Base-by-base conservation (phyloP, 1,284 basidiomycete genomes). In the Ustilago crameri region DNA sequence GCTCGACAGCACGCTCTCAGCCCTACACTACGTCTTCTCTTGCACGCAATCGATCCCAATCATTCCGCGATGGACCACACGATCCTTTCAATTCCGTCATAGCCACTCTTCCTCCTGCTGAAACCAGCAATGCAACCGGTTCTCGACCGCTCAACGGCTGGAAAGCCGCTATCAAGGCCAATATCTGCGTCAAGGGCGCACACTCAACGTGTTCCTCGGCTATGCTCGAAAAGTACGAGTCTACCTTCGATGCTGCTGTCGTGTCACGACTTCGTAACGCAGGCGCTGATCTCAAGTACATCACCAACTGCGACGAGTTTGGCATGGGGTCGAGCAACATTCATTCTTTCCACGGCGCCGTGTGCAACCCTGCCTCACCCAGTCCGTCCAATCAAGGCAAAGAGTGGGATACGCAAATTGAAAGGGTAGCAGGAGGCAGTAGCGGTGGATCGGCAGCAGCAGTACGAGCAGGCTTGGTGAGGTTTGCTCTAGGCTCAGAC, bases 291-390 rank as follows among this genome's bases (percentile, higher is more conserved):
- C 88, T 98, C 14, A 80, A 90, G 0, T 94, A 93, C 2, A 95
- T 95, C 84, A 91, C 94, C 0, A 97, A 97, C 81, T 94, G 93
- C 84, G 95, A 98, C 82, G 95, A 98, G 83, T 98, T 98, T 84
- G 95, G 95, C 0, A 98, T 98, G 95, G 95, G 95, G 1, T 80
- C 75, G 12, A 64, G 40, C 41, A 82, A 82, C 50, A 50, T 64
- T 20, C 72, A 82, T 51, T 75, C 80, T 0, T 27, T 70, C 7
- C 62, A 72, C 35, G 81, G 81, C 3, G 63, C 76, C 0, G 79
- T 81, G 23, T 58, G 63, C 10, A 81, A 81, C 49, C 79, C 80
- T 2, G 74, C 70, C 17, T 18, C 50, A 4, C 17, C 48, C 5
- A 30, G 12, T 1, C 9, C 26, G 10, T 53, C 27, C 17, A 26